These are phyloP conservation scores for Penicillium nucicola DNA, from an alignment of 495 filamentous ascomycete genomes.

Conservation along the genomic window DNA sequence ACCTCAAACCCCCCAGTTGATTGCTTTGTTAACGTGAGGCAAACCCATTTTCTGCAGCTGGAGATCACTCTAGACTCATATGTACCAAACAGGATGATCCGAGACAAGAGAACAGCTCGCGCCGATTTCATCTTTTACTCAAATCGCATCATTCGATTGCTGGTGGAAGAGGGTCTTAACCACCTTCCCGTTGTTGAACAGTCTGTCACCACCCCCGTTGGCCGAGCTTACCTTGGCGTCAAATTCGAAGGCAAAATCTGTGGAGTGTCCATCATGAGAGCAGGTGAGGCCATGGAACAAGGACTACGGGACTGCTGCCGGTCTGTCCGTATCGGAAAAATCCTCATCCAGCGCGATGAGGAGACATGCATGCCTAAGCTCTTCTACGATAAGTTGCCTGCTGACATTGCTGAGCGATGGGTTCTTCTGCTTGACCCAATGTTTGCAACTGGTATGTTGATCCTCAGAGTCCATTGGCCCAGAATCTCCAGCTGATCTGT, in stretches of 20 bases:
- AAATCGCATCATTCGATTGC: slow-evolving; percentile 95
- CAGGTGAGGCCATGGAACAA: slow-evolving; percentile 98
- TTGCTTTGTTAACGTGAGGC: slow-evolving; percentile 92
- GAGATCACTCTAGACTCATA: slow-evolving; percentile 13
- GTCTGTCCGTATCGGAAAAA: slow-evolving; percentile 95
- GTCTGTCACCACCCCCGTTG: slow-evolving; percentile 85
- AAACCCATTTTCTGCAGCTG: not conserved
- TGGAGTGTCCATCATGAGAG: slow-evolving; percentile 96
- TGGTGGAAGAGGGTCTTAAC: slow-evolving; percentile 96
- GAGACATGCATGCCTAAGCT: slow-evolving; percentile 87
- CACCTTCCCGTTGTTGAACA: slow-evolving; percentile 89
- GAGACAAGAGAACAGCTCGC: slow-evolving; percentile 80
- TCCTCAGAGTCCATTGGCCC: not conserved
- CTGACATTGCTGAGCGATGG: slow-evolving; percentile 89
- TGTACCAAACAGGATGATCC: slow-evolving; percentile 72
- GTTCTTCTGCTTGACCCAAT: slow-evolving; percentile 96
- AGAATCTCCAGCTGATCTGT: slow-evolving; percentile 5
- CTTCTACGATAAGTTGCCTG: slow-evolving; percentile 95
- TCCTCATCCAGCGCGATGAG: slow-evolving; percentile 94
- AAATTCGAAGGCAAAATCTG: slow-evolving; percentile 98
- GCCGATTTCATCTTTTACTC: slow-evolving; percentile 99
- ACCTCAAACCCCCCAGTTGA: slow-evolving; percentile 92
- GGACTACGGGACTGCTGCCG: slow-evolving; percentile 94
- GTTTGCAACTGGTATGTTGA: slow-evolving; percentile 87
- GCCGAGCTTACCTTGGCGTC: slow-evolving; percentile 82